These are phyloP conservation scores for Wickerhamiella pararugosa DNA, from an alignment of 1,139 yeast genomes.

Conservation along the genomic window DNA sequence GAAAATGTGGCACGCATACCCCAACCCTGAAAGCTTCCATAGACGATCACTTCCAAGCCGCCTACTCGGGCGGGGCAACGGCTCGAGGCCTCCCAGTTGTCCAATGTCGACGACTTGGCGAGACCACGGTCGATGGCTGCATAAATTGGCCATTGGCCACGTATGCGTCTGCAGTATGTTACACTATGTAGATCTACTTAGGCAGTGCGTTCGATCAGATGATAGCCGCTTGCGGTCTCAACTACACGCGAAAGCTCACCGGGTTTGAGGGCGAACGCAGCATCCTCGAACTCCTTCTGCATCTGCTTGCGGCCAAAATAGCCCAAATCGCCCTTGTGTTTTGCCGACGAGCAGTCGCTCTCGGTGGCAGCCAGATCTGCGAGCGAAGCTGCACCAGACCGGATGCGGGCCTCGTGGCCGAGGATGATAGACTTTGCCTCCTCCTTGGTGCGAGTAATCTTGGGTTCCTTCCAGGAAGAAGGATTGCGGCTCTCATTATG, in stretches of 20 bases:
- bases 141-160: too few relatives aligned
- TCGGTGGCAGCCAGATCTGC: slow-evolving; percentile 65
- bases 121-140: too few relatives aligned
- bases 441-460: slow-evolving; percentile 64
- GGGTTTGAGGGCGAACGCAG: slow-evolving; percentile 64
- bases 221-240: slow-evolving; percentile 86
- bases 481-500: slow-evolving; percentile 80
- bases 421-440: slow-evolving; percentile 61
- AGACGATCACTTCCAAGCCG: too few relatives aligned
- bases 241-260: slow-evolving; percentile 76
- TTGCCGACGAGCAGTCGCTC: slow-evolving; percentile 79
- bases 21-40: too few relatives aligned
- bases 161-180: too few relatives aligned
- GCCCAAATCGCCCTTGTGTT: slow-evolving; percentile 86
- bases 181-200: slow-evolving; percentile 18
- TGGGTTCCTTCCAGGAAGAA: slow-evolving; percentile 72
- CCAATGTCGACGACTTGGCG: too few relatives aligned
- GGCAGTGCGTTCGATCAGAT: slow-evolving; percentile 72
- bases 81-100: too few relatives aligned
- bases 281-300: slow-evolving; percentile 90
- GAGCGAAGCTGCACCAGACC: slow-evolving; percentile 55
- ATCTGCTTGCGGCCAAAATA: slow-evolving; percentile 76
- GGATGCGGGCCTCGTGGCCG: slow-evolving; percentile 43
- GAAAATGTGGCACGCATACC: too few relatives aligned
- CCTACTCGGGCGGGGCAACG: too few relatives aligned